Evolutionary conservation across 1,284 basidiomycete genomes (phyloP).

Genomic region (Leucoagaricus sp.): DNA sequence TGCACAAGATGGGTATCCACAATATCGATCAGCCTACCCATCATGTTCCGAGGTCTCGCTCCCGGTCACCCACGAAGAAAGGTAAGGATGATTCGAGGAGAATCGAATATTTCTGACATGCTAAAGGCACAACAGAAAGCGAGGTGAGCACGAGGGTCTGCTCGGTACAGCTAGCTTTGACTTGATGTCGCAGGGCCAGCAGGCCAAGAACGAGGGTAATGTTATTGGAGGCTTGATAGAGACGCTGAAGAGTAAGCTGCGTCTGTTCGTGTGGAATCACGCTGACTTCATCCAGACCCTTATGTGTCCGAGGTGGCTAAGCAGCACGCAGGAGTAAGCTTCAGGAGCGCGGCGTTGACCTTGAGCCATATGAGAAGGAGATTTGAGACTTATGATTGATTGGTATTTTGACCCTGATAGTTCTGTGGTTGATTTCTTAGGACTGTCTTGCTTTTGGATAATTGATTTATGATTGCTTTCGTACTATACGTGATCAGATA

Average conservation of each 20-base stretch:
- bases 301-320: constrained; percentile 44
- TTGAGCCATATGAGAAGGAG: not conserved
- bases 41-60: not conserved
- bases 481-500: no score
- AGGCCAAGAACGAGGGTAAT: constrained; percentile 19
- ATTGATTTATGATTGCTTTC: no score
- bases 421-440: no score
- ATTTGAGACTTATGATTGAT: not conserved
- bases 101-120: no score
- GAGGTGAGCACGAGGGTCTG: no score
- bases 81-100: not conserved
- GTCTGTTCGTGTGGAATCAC: no score
- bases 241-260: constrained; percentile 32
- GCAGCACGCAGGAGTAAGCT: constrained; percentile 39
- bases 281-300: constrained; percentile 31
- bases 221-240: constrained; percentile 34
- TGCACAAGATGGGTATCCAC: constrained; percentile 37
- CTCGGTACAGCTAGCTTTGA: no score
- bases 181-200: no score
- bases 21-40: constrained; percentile 1
- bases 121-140: no score
- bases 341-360: constrained; percentile 27
- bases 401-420: no score
- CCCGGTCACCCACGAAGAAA: not conserved
- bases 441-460: no score